Base-by-base conservation (phyloP, 108 stramenopile genomes). In the Bacterosira constricta region DNA sequence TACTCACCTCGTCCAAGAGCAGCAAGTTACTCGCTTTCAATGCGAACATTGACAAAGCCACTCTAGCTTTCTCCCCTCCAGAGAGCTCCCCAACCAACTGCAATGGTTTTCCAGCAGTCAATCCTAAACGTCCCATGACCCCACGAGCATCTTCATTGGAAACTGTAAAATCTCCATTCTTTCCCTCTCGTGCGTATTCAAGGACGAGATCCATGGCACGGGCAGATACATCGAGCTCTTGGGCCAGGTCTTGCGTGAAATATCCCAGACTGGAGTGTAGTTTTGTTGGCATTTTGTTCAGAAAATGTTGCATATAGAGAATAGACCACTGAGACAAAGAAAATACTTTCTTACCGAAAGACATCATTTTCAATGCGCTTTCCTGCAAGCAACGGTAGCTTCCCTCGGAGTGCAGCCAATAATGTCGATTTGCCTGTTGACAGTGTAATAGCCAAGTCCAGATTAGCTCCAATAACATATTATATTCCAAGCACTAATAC, bases 231-330 rank as follows among this genome's bases (percentile, higher is more conserved):
- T 92, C 89, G 15, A 95, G 82, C 59, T 96, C 93, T 63, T 96
- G 96, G 3, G 96, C 92, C 53, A 96, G 55, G 71, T 97, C 97
- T 80, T 96, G 96, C 3, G 93, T 93, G 51, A 94, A 91, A 34
- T 82, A 71, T 23, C 93, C 88, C 4, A 90, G 58, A 6, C 49
- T 64, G 34, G 27, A 35, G 7, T 32, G 51, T 35, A 20, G 15
- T n/a, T 53, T 50, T 23, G 49, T 66, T 1, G 15, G 17, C 13
- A 23, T 39, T 12, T 6, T 15, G 37, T 31, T 12, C 13, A 15
- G 34, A 21, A 15, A 53, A 15, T 5, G 4, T 30, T 50, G 71
- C 26, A 35, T 46, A 63, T 12, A 18, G 10, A 7, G 11, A 25
- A 47, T 58, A 27, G 47, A 6, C 34, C 49, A 66, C 38, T 6